Base-by-base conservation (phyloP, 2,329 filamentous ascomycete genomes). In the Metarhizium brunneum region DNA sequence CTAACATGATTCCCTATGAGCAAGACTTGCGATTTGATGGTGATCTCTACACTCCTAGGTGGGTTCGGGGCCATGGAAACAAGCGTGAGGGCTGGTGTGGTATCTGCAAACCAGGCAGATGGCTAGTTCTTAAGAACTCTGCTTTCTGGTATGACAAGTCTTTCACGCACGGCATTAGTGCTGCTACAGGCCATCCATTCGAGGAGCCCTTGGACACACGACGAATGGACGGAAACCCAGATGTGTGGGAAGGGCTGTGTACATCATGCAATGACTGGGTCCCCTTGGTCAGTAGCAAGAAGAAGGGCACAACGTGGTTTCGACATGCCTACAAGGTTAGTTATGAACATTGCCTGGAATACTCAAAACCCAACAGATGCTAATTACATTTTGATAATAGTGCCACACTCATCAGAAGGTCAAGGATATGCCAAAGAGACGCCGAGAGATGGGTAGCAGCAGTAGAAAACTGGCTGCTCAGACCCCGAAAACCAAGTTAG, bases 81-180 rank as follows among this genome's bases (percentile, higher is more conserved):
- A 91, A 92, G 75, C 85, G 90, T 47, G 89, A 92, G 69, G 90
- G 90, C 3, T 95, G 90, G 89, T 95, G 90, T 64, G 88, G 89
- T 25, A 88, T 92, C 62, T 95, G 90, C 76, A 92, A 91, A 68
- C 87, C 88, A 2, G 88, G 88, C 2, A 79, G 88, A 52, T 95
- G 90, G 90, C 80, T 92, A 54, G 88, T 92, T 16, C 76, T 95
- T 57, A 95, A 94, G 75, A 94, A 95, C 72, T 92, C 87, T 55
- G 90, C 90, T 6, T 95, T 90, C 69, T 95, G 90, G 90, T 95
- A 95, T 70, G 90, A 95, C 74, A 92, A 94, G 76, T 89, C 86
- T 56, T 95, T 94, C 69, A 90, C 87, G 2, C 90, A 95, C 66
- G 90, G 90, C 52, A 90, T 95, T 68, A 90, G 87, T 66, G 89